These are phyloP conservation scores for Aspergillus glaucus DNA, from an alignment of 2,329 filamentous ascomycete genomes.

Conservation along the genomic window DNA sequence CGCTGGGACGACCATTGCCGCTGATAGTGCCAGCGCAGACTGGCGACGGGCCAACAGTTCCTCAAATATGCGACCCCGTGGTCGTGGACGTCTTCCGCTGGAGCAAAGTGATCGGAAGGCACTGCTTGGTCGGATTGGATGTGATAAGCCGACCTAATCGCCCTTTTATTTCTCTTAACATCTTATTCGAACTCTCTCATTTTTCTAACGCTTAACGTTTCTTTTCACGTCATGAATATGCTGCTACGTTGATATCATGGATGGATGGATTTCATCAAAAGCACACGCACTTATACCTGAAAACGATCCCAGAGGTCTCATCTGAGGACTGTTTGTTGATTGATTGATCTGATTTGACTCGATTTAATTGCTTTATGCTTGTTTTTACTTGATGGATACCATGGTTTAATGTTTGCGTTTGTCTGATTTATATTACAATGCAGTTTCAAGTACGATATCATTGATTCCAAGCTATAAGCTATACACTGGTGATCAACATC, in stretches of 20 bases:
- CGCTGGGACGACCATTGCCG: conserved; percentile 14
- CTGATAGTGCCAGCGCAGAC: conserved; percentile 22
- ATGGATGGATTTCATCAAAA: neutral
- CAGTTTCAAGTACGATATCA: no score
- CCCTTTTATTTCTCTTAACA: neutral
- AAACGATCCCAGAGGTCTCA: neutral
- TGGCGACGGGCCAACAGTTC: conserved; percentile 31
- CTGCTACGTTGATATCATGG: conserved; percentile 2
- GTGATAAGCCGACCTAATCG: conserved; percentile 56
- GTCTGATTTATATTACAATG: no score
- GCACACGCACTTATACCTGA: neutral
- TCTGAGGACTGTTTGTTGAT: neutral
- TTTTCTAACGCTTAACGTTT: conserved; percentile 1
- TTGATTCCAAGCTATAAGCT: no score
- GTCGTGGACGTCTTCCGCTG: conserved; percentile 33
- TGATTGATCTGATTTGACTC: neutral
- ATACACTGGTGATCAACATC: no score
- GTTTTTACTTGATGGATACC: no score
- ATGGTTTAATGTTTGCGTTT: no score
- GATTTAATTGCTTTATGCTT: neutral
- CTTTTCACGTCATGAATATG: conserved; percentile 5
- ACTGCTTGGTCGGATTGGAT: conserved; percentile 73
- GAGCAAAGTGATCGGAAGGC: conserved; percentile 56
- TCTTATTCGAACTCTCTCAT: conserved; percentile 2
- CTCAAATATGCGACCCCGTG: conserved; percentile 27